phyloP scores from a whole-genome alignment of 140 eudicot genomes.

The Flaveria floridana region DNA sequence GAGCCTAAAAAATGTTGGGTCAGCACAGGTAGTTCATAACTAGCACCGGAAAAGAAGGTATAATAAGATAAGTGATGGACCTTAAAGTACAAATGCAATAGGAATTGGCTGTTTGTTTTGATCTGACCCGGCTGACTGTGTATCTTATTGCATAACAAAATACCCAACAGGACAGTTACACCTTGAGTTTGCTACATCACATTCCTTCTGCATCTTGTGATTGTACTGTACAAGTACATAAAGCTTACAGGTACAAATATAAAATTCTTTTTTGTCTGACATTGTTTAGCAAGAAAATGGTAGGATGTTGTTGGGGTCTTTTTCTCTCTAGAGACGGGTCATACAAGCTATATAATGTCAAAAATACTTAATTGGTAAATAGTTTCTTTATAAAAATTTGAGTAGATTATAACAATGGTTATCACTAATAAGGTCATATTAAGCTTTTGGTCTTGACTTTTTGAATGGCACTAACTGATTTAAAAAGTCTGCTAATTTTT shows the following conservation, averaged over 20 bases:
- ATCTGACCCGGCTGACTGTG: no score
- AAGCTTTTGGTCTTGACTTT: no score
- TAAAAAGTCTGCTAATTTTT: no score
- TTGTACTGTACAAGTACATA: conserved; percentile 9
- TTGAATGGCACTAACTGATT: no score
- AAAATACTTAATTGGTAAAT: background rate
- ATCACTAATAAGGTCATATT: no score
- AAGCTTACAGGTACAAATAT: conserved; percentile 16
- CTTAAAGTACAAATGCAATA: conserved; percentile 28
- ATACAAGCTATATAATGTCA: background rate
- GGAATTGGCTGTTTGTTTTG: conserved; percentile 29
- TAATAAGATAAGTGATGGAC: conserved; percentile 36
- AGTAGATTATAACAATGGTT: no score
- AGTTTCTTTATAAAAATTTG: background rate
- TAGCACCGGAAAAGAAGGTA: conserved; percentile 25
- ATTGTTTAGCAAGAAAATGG: conserved; percentile 8
- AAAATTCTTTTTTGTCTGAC: background rate
- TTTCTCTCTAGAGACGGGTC: background rate
- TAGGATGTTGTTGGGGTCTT: background rate
- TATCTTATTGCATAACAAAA: conserved; percentile 28
- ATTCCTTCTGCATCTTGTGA: conserved; percentile 19
- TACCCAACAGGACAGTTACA: conserved; percentile 21
- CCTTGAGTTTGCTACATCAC: conserved; percentile 34
- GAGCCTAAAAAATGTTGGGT: no score
- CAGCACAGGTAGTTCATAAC: background rate